phyloP scores from a whole-genome alignment of 805 yeast species.

The Debaryomyces castellii region DNA sequence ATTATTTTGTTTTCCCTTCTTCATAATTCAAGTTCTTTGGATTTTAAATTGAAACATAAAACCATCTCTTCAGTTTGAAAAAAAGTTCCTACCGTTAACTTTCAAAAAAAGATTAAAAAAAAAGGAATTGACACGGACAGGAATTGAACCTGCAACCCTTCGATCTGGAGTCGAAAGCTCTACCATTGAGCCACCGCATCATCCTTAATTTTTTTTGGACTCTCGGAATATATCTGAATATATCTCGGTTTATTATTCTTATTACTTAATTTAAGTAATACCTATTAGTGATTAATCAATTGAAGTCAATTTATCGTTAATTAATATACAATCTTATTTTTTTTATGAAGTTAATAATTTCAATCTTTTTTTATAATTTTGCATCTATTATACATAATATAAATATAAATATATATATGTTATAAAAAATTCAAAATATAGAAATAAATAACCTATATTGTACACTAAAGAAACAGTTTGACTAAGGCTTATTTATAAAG shows the following conservation, averaged over 20 bases:
- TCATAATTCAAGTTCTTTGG: neutral
- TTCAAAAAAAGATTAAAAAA: neutral
- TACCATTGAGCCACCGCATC: constrained; percentile 33
- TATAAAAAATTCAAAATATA: neutral
- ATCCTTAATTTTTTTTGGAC: constrained; percentile 7
- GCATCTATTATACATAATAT: neutral
- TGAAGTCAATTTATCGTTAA: no score
- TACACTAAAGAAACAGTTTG: neutral
- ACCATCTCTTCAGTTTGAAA: neutral
- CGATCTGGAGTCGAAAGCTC: constrained; percentile 48
- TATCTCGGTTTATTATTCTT: no score
- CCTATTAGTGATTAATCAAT: no score
- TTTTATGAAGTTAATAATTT: no score
- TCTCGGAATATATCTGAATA: no score
- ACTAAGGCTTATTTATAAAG: constrained; percentile 3
- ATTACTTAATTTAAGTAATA: no score
- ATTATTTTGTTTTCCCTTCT: neutral
- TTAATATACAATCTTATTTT: no score
- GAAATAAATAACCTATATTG: neutral
- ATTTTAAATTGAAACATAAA: neutral
- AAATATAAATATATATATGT: neutral
- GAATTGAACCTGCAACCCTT: constrained; percentile 82
- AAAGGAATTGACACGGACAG: constrained; percentile 62
- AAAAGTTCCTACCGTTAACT: neutral
- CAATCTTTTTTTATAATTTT: no score